These are phyloP conservation scores for Trifolium fragiferum DNA, from an alignment of 306 rosid genomes.

Conservation along the genomic window DNA sequence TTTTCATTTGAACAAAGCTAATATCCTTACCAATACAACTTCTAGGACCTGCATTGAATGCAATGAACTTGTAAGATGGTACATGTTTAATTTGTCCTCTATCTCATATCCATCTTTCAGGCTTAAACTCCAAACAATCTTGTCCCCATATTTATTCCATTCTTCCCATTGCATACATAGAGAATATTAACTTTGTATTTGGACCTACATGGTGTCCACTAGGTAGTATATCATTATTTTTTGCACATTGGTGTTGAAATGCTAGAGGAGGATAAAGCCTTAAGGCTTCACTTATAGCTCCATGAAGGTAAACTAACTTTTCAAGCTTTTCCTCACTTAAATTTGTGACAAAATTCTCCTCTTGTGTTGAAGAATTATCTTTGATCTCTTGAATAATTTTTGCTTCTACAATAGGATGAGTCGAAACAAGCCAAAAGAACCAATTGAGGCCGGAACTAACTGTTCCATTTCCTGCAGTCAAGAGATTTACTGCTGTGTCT, in stretches of 20 bases:
- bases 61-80: background rate
- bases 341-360: too few relatives aligned
- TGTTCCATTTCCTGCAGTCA: background rate
- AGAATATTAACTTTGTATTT: background rate
- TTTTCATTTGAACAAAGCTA: background rate
- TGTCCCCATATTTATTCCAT: background rate
- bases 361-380: background rate
- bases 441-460: background rate
- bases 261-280: too few relatives aligned
- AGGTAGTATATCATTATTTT: background rate
- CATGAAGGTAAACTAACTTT: too few relatives aligned
- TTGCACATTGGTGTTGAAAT: background rate
- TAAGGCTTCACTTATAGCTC: too few relatives aligned
- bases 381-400: background rate
- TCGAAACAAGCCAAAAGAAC: background rate
- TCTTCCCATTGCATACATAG: background rate
- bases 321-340: too few relatives aligned
- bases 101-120: background rate
- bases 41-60: too few relatives aligned
- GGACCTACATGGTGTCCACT: background rate
- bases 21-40: too few relatives aligned
- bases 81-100: background rate
- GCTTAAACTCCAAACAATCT: background rate
- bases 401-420: background rate
- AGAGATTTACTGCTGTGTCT: slow-evolving; percentile 1